Conservation (phyloP, 345 rosid species). For the Moringa oleifera region DNA sequence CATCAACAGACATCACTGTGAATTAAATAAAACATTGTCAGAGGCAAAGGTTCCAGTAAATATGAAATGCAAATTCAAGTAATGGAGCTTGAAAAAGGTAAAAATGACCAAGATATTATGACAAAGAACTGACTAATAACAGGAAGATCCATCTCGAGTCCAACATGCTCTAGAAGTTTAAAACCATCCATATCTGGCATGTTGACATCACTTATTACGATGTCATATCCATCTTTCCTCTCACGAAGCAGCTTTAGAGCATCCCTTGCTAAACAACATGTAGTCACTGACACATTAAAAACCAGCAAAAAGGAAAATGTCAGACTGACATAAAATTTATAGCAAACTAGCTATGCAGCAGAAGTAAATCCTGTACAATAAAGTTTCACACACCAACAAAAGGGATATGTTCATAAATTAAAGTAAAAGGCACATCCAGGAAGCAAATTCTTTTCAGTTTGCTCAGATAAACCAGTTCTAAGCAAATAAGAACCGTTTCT, state of each 20-base stretch:
- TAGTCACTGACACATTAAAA: slow-evolving; percentile 47
- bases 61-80: not conserved
- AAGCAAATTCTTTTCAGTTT: not conserved
- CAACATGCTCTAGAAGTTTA: slow-evolving; percentile 90
- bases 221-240: slow-evolving; percentile 86
- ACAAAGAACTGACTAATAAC: slow-evolving; percentile 72
- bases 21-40: slow-evolving; percentile 8
- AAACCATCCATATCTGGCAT: slow-evolving; percentile 99
- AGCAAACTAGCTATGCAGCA: not conserved
- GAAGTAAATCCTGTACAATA: not conserved
- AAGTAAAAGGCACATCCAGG: not conserved
- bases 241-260: slow-evolving; percentile 75
- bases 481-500: not conserved
- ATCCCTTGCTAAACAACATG: slow-evolving; percentile 83
- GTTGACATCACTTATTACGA: slow-evolving; percentile 91
- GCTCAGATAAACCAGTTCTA: not conserved
- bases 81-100: slow-evolving; percentile 9
- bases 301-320: not conserved
- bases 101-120: slow-evolving; percentile 16
- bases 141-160: slow-evolving; percentile 96
- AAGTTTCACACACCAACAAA: not conserved
- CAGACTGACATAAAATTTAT: not conserved
- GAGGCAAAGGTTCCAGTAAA: not conserved
- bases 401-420: not conserved
- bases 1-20: slow-evolving; percentile 84